Conservation (phyloP, 2,329 filamentous ascomycete genomes). For the Curvularia verruculosa region DNA sequence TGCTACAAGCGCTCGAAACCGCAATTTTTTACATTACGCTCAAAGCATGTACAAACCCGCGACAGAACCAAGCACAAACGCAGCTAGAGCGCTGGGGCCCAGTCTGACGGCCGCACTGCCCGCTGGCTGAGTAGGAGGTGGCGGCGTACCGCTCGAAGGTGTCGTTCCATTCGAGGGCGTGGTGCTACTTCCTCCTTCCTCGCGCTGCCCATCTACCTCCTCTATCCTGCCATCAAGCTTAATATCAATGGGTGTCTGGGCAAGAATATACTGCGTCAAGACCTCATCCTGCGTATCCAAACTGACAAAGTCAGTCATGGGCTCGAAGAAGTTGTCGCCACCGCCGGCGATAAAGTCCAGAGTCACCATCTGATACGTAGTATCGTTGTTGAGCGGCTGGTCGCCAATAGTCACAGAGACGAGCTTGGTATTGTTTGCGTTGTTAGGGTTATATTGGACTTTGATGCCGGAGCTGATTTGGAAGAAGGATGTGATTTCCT, state of each 20-base stretch:
- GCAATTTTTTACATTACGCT: neutral
- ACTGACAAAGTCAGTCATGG: conserved; percentile 51
- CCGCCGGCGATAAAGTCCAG: conserved; percentile 65
- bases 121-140: conserved; percentile 3
- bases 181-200: conserved; percentile 26
- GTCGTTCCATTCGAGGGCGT: conserved; percentile 25
- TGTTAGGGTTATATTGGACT: conserved; percentile 63
- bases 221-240: conserved; percentile 58
- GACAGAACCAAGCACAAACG: conserved; percentile 16
- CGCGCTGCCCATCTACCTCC: conserved; percentile 31
- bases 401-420: conserved; percentile 60
- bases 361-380: conserved; percentile 64
- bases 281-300: conserved; percentile 63
- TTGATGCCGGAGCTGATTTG: conserved; percentile 65
- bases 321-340: conserved; percentile 66
- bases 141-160: conserved; percentile 16
- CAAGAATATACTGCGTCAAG: conserved; percentile 58
- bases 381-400: conserved; percentile 54
- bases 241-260: conserved; percentile 58
- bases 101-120: conserved; percentile 22
- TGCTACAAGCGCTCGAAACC: neutral
- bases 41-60: conserved; percentile 24
- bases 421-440: conserved; percentile 58
- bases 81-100: conserved; percentile 12
- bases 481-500: conserved; percentile 63